Evolutionary conservation across 371 early-diverging fungal species (phyloP).

Genomic region (Amoeboaphelidium protococcarum): DNA sequence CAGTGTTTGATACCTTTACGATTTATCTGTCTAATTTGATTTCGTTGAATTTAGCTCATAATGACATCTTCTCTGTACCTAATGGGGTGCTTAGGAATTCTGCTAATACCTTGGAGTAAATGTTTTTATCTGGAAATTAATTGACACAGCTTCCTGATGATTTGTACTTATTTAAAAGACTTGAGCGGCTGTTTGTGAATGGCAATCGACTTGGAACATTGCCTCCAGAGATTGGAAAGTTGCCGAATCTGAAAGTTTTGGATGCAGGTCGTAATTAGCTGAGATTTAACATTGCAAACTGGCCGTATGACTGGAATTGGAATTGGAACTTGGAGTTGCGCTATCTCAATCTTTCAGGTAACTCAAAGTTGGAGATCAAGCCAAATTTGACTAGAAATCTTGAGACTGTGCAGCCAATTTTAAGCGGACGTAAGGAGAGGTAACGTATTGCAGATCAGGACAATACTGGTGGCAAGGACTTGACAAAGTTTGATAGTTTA

Average conservation of each 20-base stretch:
- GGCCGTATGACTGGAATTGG: constrained; percentile 82
- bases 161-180: constrained; percentile 33
- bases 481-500: not conserved
- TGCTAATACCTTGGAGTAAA: constrained; percentile 17
- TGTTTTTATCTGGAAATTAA: constrained; percentile 62
- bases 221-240: constrained; percentile 70
- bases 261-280: constrained; percentile 49
- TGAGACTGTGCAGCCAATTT: not conserved
- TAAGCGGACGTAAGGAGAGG: not conserved
- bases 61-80: not conserved
- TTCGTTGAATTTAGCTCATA: constrained; percentile 6
- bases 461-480: not conserved
- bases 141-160: constrained; percentile 58
- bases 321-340: constrained; percentile 70
- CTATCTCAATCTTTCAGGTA: constrained; percentile 70
- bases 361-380: constrained; percentile 61
- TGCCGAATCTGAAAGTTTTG: constrained; percentile 35
- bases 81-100: not conserved
- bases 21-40: constrained; percentile 10
- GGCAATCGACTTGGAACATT: constrained; percentile 66
- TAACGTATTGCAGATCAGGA: no score
- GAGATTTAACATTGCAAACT: constrained; percentile 75
- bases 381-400: no score
- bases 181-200: constrained; percentile 52
- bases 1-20: no score